Conservation (phyloP, 129 eudicot genomes). For the Chrysanthemum makinoi region DNA sequence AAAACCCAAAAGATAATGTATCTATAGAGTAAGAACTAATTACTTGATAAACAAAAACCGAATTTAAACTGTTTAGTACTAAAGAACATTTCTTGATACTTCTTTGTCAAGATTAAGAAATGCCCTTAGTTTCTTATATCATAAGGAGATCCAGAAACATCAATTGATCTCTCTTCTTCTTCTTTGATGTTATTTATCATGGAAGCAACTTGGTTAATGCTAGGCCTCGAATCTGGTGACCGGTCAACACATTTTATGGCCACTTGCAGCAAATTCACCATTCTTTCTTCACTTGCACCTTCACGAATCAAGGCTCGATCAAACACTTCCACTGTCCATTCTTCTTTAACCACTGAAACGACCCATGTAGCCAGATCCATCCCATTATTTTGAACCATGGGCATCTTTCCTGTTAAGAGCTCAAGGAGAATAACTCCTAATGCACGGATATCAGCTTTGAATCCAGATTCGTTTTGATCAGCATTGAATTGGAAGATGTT, state of each 20-base stretch:
- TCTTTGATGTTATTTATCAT: slow-evolving; percentile 54
- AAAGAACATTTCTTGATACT: slow-evolving; percentile 8
- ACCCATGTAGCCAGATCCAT: slow-evolving; percentile 76
- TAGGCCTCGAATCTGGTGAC: slow-evolving; percentile 56
- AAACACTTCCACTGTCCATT: slow-evolving; percentile 82
- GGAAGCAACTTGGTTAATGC: slow-evolving; percentile 47
- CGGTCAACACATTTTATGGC: slow-evolving; percentile 63
- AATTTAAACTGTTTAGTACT: not conserved
- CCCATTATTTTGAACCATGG: slow-evolving; percentile 55
- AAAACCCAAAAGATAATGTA: slow-evolving; percentile 1
- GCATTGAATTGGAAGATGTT: slow-evolving; percentile 27
- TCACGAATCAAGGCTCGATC: slow-evolving; percentile 54
- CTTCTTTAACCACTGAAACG: slow-evolving; percentile 65
- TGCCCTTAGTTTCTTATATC: slow-evolving; percentile 4
- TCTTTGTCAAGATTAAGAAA: not conserved
- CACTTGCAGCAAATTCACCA: slow-evolving; percentile 66
- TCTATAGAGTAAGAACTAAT: slow-evolving; percentile 4
- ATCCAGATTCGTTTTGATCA: slow-evolving; percentile 26
- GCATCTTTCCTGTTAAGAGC: slow-evolving; percentile 61
- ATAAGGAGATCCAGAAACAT: slow-evolving; percentile 42
- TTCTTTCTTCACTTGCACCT: slow-evolving; percentile 78
- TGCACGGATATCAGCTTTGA: slow-evolving; percentile 49
- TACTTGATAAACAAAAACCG: slow-evolving; percentile 1
- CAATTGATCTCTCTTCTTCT: slow-evolving; percentile 71
- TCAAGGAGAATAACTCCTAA: slow-evolving; percentile 72